phyloP scores from a whole-genome alignment of 768 basidiomycete species.

The Dendrothele bispora region DNA sequence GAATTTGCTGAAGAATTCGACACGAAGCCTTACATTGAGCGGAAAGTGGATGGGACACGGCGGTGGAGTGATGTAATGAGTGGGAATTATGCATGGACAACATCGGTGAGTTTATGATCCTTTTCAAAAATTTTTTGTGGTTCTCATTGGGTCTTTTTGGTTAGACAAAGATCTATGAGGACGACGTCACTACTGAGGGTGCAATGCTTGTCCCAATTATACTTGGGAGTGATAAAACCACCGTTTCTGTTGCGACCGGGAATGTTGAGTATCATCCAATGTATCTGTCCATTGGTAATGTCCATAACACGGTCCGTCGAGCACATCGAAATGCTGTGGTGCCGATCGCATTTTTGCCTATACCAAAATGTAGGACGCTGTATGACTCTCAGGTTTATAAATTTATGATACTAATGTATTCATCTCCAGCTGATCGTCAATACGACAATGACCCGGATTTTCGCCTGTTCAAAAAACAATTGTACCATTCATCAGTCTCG shows the following conservation, averaged over 20 bases:
- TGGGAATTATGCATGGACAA: conserved; percentile 14
- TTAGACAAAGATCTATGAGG: background rate
- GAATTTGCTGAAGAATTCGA: conserved; percentile 20
- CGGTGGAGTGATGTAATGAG: conserved; percentile 1
- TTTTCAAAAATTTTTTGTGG: background rate
- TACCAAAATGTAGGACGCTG: conserved; percentile 33
- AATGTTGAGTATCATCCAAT: conserved; percentile 17
- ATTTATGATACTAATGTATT: background rate
- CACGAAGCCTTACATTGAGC: too few relatives aligned
- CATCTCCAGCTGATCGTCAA: conserved; percentile 7
- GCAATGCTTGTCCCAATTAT: conserved; percentile 13
- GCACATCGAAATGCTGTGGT: conserved; percentile 7
- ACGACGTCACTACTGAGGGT: background rate
- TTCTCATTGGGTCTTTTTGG: background rate
- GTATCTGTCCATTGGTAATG: conserved; percentile 17
- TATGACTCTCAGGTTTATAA: too few relatives aligned
- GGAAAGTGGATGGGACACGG: too few relatives aligned
- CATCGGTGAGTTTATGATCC: conserved; percentile 7
- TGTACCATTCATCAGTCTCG: conserved; percentile 18
- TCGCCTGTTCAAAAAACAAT: conserved; percentile 12
- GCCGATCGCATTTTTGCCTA: conserved; percentile 22
- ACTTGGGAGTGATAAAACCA: conserved; percentile 18
- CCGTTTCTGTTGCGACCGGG: conserved; percentile 15
- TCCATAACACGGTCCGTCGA: conserved; percentile 10
- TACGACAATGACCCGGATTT: conserved; percentile 10